Evolutionary conservation across 2,329 filamentous ascomycete species (phyloP).

Genomic region (Ascochyta rabiei): DNA sequence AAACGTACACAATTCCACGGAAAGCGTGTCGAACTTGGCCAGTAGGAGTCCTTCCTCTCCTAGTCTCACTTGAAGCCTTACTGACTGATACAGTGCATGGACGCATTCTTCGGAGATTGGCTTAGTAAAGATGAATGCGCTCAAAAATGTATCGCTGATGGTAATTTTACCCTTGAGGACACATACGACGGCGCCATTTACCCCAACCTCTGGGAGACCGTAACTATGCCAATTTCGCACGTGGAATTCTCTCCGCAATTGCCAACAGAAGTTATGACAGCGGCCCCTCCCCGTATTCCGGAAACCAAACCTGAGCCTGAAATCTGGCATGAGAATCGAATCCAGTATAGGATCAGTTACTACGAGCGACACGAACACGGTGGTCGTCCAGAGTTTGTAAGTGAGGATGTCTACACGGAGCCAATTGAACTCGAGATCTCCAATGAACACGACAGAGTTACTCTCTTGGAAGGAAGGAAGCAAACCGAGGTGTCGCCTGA

Average conservation of each 20-base stretch:
- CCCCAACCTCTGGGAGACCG: not conserved
- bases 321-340: not conserved
- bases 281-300: not conserved
- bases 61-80: not conserved
- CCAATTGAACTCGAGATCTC: not conserved
- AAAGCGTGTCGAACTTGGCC: not conserved
- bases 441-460: not conserved
- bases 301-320: not conserved
- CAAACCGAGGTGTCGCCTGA: not conserved
- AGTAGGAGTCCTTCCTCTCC: not conserved
- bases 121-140: not conserved
- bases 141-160: not conserved
- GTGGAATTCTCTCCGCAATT: not conserved
- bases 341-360: not conserved
- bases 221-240: not conserved
- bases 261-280: not conserved
- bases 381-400: not conserved
- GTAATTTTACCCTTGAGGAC: not conserved
- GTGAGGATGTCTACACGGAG: not conserved
- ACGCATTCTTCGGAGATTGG: not conserved
- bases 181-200: not conserved
- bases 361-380: not conserved
- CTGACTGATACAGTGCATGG: not conserved
- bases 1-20: not conserved
- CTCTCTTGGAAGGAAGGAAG: not conserved